Evolutionary conservation across 768 basidiomycete genomes (phyloP).

Genomic region (Collybiopsis luxurians): DNA sequence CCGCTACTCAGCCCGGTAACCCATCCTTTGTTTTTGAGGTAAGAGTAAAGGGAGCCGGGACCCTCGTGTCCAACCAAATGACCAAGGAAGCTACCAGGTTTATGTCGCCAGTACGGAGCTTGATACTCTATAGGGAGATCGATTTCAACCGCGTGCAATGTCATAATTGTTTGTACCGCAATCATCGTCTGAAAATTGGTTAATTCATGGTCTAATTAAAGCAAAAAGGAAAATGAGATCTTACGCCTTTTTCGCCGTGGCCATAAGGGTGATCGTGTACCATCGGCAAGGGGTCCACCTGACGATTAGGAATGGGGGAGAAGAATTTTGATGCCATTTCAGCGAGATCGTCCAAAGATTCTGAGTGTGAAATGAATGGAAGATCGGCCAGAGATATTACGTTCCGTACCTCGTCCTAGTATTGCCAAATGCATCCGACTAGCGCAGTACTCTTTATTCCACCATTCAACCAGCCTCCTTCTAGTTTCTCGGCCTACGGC

Average conservation of each 20-base stretch:
- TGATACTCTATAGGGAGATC: conserved; percentile 78
- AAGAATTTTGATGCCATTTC: conserved; percentile 62
- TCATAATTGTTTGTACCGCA: conserved; percentile 86
- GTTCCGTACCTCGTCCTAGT: conserved; percentile 64
- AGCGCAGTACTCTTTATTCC: conserved; percentile 78
- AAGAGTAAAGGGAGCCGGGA: conserved; percentile 85
- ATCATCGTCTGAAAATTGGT: conserved; percentile 61
- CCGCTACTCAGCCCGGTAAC: conserved; percentile 71
- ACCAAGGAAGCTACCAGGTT: conserved; percentile 73
- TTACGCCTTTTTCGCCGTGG: conserved; percentile 64
- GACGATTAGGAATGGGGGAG: conserved; percentile 68
- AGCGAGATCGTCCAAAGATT: conserved; percentile 72
- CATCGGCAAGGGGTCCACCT: conserved; percentile 56
- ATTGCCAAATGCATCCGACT: conserved; percentile 79
- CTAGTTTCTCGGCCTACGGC: conserved; percentile 76
- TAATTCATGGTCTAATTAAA: not conserved
- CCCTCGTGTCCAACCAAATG: conserved; percentile 93
- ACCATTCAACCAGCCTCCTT: conserved; percentile 81
- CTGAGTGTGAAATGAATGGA: conserved; percentile 38
- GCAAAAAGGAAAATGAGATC: conserved; percentile 22
- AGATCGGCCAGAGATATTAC: not conserved
- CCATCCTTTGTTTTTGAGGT: conserved; percentile 89
- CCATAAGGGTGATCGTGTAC: conserved; percentile 78
- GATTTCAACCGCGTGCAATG: conserved; percentile 79
- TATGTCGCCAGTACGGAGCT: conserved; percentile 69